Base-by-base conservation (phyloP, 495 filamentous ascomycete species). In the Aspergillus egyptiacus region DNA sequence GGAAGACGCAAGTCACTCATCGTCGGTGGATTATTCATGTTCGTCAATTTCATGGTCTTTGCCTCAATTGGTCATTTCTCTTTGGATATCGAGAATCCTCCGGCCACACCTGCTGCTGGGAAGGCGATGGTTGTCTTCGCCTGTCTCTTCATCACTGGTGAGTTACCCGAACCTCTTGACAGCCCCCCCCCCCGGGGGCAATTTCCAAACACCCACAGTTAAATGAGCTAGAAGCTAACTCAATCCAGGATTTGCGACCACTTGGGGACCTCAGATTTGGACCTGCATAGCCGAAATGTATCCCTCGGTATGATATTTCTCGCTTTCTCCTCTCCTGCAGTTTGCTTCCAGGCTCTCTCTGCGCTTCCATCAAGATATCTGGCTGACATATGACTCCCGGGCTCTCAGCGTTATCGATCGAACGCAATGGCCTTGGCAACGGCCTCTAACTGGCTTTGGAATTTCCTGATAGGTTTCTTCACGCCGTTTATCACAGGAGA, bases 211-310 rank as follows among this genome's bases (percentile, higher is more conserved):
- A n/a, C n/a, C n/a, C n/a, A n/a, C n/a, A n/a, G n/a, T n/a, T n/a
- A n/a, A n/a, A n/a, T n/a, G n/a, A n/a, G n/a, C n/a, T n/a, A n/a
- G n/a, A n/a, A n/a, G n/a, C n/a, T n/a, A n/a, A n/a, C n/a, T n/a
- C n/a, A n/a, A n/a, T n/a, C 56, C 69, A 8, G 45, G 38, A 19
- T 51, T 48, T 44, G 79, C 79, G 5, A 82, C 72, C 33, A 88
- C 86, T 5, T 91, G 87, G 87, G 89, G 86, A 27, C 89, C 89
- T 1, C 83, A 91, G 53, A 75, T 90, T 17, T 94, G 87, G 87
- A 75, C 84, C 9, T 81, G 87, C 35, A 77, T 83, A 18, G 85
- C 84, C 10, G 89, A 95, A 65, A 74, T 91, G 37, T 94, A 84
- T 60, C 88, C 89, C 6, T 77, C 80, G 17, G 73, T n/a, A n/a